Evolutionary conservation across 257 asterid genomes (phyloP).

Genomic region (Anisodus tanguticus): DNA sequence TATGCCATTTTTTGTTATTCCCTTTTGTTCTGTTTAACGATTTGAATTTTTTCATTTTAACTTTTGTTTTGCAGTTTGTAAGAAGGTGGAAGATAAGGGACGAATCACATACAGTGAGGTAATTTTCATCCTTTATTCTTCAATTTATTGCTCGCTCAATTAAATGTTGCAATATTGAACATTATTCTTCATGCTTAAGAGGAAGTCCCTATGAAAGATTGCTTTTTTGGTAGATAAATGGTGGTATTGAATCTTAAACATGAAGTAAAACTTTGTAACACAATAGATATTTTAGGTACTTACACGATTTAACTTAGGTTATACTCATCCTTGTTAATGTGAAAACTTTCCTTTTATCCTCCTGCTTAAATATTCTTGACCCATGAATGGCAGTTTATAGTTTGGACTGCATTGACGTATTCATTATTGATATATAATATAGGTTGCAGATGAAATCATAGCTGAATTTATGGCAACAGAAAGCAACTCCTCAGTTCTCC

Average conservation of each 20-base stretch:
- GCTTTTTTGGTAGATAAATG: not conserved
- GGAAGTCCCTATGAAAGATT: not conserved
- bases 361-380: not conserved
- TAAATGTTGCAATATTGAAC: not conserved
- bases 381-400: not conserved
- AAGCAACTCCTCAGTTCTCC: slow-evolving; percentile 28
- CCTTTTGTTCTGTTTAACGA: not conserved
- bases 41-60: not conserved
- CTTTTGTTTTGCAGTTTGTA: slow-evolving; percentile 34
- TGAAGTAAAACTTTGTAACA: not conserved
- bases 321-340: not conserved
- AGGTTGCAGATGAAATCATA: slow-evolving; percentile 40
- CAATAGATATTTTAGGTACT: not conserved
- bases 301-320: not conserved
- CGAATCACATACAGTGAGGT: slow-evolving; percentile 37
- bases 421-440: slow-evolving; percentile 3
- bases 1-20: not conserved
- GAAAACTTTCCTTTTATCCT: not conserved
- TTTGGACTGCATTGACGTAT: not conserved
- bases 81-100: slow-evolving; percentile 39
- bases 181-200: not conserved
- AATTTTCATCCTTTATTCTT: not conserved
- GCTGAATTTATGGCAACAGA: slow-evolving; percentile 27
- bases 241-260: not conserved
- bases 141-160: not conserved